Base-by-base conservation (phyloP, 83 land plant species). In the Diphasiastrum complanatum region DNA sequence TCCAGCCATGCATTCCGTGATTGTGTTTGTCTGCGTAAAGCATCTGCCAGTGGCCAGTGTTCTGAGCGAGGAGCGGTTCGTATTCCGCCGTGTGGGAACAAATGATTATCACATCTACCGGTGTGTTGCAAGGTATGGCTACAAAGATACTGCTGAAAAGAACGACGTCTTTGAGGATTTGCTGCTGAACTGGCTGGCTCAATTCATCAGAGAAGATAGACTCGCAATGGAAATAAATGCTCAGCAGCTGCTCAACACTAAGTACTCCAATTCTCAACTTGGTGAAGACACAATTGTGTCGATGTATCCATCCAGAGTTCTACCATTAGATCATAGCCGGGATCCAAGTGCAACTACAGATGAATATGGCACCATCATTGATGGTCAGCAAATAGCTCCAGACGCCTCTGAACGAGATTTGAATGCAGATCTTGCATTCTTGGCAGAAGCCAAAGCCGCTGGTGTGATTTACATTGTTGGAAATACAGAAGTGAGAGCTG, bases 71-170 rank as follows among this genome's bases (percentile, higher is more conserved):
- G 87, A 83, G 45, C 50, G 87, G 41, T 75, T 61, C 50, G 84
- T 83, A 14, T 62, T 81, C 2, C 84, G 87, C 25, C 74, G 87
- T 0, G 67, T 83, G 12, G 87, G 87, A 30, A 81, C 87, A 24
- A 58, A 71, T 31, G 51, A 70, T 1, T 75, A 74, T 63, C 67
- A 74, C 8, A 52, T 75, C 33, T 83, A 77, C 59, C 70, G 87
- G 14, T 83, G 87, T 75, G 80, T 80, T 29, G 79, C 80, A 0
- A 68, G 87, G 10, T 81, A 81, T 55, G 87, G 86, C 1, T 83
- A 83, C 59, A 67, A 61, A n/a, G 86, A 83, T 53, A 73, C 69
- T n/a, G 65, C 66, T 49, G 59, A 71, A 18, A 74, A 71, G 26
- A 65, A 65, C 16, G 67, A 74, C 30, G 76, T 59, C 14, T 81